Evolutionary conservation across 208 protist species (phyloP), one percentile per base, ranked within the genome.

Genomic region (Vickermania spadyakhi): DNA sequence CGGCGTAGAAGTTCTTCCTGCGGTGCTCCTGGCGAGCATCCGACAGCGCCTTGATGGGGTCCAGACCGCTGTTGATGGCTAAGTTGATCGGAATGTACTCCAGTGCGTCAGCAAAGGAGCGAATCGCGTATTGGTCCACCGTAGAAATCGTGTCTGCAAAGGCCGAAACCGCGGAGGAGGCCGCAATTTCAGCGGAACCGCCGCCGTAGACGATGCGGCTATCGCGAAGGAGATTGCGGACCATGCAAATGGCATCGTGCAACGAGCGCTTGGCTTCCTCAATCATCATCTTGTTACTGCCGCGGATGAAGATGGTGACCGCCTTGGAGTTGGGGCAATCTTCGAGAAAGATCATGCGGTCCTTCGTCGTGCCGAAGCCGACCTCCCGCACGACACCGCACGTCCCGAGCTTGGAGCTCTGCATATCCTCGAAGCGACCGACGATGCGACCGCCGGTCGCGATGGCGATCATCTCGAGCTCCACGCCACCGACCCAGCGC

Each of bases 191-290:
- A n/a, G 93, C 79, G n/a, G 98, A 88, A 56, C 99, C 99, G 52
- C 99, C 99, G 72, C 99, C 99, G 72, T 99, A 99, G 5, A 99
- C 97, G 70, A 99, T 97, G 61, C 96, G 81, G 81, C 98, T 99
- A 75, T 99, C 98, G 52, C 96, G 88, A 67, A 99, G 96, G 2
- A 99, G 84, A 78, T 99, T 99, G 62, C 99, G 93, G 21, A 98
- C 97, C 64, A 99, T 99, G 84, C 99, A 99, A 14, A 99, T 77
- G 22, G 99, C 98, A 81, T 99, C 99, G 86, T 99, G 98, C 22
- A 99, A 84, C 25, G 96, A 98, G 65, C 99, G 88, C 73, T 99
- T 98, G 3, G 98, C 98, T 89, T 99, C 99, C 56, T 99, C 98
- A 53, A 99, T 90, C 73, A 99, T 99, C 98, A 99, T 99, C 72